These are phyloP conservation scores for Lanmaoa rubissima DNA, from an alignment of 768 basidiomycete genomes.

Conservation along the genomic window DNA sequence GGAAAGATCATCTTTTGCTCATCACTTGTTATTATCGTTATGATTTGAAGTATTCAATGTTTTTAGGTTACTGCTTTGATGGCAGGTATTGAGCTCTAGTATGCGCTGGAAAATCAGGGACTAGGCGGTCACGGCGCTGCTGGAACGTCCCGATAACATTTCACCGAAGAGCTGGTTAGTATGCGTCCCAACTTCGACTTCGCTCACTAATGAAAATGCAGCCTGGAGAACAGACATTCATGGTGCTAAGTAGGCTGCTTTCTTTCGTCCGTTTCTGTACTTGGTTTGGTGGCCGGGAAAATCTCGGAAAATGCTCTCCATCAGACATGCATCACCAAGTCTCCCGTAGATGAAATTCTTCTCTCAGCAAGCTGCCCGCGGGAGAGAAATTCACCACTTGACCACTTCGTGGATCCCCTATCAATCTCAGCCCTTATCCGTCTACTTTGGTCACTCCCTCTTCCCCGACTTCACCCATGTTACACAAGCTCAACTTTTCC, in stretches of 20 bases:
- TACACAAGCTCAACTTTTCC: too few species aligned
- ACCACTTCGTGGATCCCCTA: neutral
- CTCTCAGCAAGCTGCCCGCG: neutral
- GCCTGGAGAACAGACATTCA: too few species aligned
- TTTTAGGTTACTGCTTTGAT: neutral
- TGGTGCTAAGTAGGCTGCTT: too few species aligned
- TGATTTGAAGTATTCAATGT: neutral
- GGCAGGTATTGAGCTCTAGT: neutral
- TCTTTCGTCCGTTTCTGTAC: too few species aligned
- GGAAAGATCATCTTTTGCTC: neutral
- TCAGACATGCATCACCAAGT: too few species aligned
- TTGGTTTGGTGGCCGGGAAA: neutral
- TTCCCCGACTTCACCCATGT: too few species aligned
- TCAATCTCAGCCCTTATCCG: neutral
- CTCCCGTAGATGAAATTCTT: neutral
- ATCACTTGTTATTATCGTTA: neutral
- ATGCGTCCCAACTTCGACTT: too few species aligned
- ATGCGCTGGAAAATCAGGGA: neutral
- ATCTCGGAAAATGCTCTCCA: neutral
- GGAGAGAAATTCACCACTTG: neutral
- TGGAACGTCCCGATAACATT: too few species aligned
- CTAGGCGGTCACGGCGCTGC: too few species aligned
- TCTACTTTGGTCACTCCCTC: neutral
- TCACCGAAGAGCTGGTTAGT: too few species aligned
- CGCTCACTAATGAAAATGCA: too few species aligned